phyloP scores from a whole-genome alignment of 2,329 filamentous ascomycete genomes.

The Cytospora piceae region DNA sequence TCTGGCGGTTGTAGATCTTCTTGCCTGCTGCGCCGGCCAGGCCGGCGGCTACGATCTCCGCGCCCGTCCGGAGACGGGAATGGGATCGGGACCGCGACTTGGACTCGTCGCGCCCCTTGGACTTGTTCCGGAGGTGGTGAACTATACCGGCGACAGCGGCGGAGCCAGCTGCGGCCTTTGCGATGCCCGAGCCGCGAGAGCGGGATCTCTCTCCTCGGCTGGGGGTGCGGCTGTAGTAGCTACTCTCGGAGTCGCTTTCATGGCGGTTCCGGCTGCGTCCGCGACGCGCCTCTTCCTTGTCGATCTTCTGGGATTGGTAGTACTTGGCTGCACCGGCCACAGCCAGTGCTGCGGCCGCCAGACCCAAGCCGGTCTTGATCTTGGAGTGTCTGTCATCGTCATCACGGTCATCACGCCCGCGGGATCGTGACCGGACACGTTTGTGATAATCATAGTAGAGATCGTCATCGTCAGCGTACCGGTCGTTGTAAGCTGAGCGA shows the following conservation, averaged over 20 bases:
- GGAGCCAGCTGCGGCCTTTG: conserved; percentile 62
- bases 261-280: conserved; percentile 58
- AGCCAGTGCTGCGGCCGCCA: conserved; percentile 66
- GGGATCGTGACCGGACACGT: conserved; percentile 42
- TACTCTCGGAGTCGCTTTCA: conserved; percentile 46
- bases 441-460: conserved; percentile 44
- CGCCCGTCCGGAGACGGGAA: conserved; percentile 55
- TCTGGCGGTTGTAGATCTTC: conserved; percentile 63
- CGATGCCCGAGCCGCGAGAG: conserved; percentile 47
- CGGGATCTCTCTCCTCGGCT: conserved; percentile 35
- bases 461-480: conserved; percentile 46
- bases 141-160: conserved; percentile 62
- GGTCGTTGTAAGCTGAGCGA: conserved; percentile 63
- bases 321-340: conserved; percentile 69
- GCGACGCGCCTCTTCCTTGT: conserved; percentile 61
- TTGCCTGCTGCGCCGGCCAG: conserved; percentile 63
- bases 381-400: conserved; percentile 45
- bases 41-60: conserved; percentile 64
- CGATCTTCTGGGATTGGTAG: conserved; percentile 61
- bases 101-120: conserved; percentile 41
- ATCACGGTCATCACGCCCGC: conserved; percentile 38
- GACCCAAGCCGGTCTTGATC: conserved; percentile 64
- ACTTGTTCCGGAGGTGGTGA: conserved; percentile 60
- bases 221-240: conserved; percentile 47
- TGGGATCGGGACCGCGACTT: conserved; percentile 49